phyloP scores from a whole-genome alignment of 2,329 filamentous ascomycete genomes.

The Talaromyces marneffei region DNA sequence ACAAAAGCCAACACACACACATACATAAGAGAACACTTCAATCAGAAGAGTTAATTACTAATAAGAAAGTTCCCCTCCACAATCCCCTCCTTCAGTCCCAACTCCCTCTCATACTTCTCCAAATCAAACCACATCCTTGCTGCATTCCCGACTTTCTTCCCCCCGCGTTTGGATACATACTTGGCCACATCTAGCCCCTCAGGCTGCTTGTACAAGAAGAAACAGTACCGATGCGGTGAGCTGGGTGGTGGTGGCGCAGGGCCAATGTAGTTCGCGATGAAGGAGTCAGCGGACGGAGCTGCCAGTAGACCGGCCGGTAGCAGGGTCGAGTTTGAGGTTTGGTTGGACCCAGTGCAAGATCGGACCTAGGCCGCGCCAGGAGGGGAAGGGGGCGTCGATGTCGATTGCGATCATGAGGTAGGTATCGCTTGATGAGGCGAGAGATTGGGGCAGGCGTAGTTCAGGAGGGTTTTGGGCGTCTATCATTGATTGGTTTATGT shows the following conservation, averaged over 20 bases:
- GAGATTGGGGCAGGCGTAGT: constrained; percentile 14
- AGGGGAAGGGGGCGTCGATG: constrained; percentile 45
- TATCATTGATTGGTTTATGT: background rate
- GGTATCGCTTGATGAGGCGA: constrained; percentile 14
- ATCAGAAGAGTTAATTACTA: constrained; percentile 13
- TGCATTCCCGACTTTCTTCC: constrained; percentile 14
- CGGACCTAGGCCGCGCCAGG: constrained; percentile 39
- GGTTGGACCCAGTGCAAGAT: constrained; percentile 47
- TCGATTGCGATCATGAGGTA: constrained; percentile 44
- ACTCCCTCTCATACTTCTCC: constrained; percentile 12
- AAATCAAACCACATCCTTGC: constrained; percentile 15
- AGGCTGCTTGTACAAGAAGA: constrained; percentile 14
- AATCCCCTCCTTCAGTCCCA: constrained; percentile 10
- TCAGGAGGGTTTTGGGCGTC: constrained; percentile 20
- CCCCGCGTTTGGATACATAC: background rate
- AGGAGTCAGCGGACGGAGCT: background rate
- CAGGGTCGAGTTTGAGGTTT: constrained; percentile 23
- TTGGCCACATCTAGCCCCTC: constrained; percentile 4
- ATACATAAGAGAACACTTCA: no score
- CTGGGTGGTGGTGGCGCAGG: constrained; percentile 13
- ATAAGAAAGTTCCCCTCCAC: constrained; percentile 13
- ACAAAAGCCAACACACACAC: background rate
- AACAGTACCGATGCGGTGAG: constrained; percentile 13
- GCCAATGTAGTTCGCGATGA: constrained; percentile 13
- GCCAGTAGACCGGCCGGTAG: background rate